Conservation (phyloP, 805 yeast species). For the Candida vaughaniae region DNA sequence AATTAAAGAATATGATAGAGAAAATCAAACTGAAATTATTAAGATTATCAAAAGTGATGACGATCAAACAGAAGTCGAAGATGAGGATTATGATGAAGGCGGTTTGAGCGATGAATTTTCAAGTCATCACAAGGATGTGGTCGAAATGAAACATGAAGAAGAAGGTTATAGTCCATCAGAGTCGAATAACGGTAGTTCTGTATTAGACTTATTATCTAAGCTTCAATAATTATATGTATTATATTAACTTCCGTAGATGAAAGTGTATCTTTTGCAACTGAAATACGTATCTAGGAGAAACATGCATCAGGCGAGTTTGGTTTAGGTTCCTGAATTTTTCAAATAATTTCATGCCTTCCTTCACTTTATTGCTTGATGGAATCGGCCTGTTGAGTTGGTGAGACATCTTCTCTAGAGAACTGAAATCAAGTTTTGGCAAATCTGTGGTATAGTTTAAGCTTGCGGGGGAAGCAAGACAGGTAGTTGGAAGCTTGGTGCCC, state of each 20-base stretch:
- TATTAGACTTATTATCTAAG: constrained; percentile 34
- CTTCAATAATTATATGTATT: constrained; percentile 11
- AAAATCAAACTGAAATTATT: constrained; percentile 27
- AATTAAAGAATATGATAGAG: constrained; percentile 40
- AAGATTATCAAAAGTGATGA: constrained; percentile 24
- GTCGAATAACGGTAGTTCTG: constrained; percentile 11
- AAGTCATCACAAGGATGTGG: constrained; percentile 29
- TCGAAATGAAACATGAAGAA: constrained; percentile 28
- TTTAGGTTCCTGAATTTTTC: not conserved
- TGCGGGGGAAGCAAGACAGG: constrained; percentile 7
- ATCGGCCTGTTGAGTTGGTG: constrained; percentile 11
- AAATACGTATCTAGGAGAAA: no score
- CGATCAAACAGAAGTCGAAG: constrained; percentile 16
- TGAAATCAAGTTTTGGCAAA: constrained; percentile 10
- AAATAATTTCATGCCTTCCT: constrained; percentile 7
- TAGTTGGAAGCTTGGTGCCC: constrained; percentile 16
- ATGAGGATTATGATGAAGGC: constrained; percentile 16
- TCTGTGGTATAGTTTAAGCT: constrained; percentile 12
- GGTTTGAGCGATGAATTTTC: constrained; percentile 19
- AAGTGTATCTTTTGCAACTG: no score
- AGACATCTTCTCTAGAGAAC: not conserved
- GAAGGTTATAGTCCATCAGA: constrained; percentile 7
- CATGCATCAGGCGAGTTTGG: constrained; percentile 1
- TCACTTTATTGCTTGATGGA: constrained; percentile 9
- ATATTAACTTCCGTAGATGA: no score